Conservation (phyloP, 305 asterid species). For the Plantago rigida region DNA sequence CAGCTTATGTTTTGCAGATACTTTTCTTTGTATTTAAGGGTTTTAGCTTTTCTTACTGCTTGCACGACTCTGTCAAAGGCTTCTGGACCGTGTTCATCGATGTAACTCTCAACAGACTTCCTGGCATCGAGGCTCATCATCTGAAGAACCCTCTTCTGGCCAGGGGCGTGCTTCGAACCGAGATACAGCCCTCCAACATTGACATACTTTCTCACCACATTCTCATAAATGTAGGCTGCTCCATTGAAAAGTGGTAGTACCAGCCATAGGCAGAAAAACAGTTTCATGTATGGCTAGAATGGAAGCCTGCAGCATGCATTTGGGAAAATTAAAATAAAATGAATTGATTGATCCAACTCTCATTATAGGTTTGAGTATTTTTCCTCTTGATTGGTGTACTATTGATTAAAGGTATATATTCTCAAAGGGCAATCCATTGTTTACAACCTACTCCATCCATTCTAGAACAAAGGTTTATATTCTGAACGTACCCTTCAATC, state of each 20-base stretch:
- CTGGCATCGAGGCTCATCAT: conserved; percentile 92
- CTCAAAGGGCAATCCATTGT: too few species aligned
- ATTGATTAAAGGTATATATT: too few species aligned
- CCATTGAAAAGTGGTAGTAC: conserved; percentile 52
- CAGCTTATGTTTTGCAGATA: neutral
- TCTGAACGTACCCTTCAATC: too few species aligned
- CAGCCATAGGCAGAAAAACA: conserved; percentile 63
- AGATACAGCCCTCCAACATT: conserved; percentile 45
- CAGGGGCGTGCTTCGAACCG: conserved; percentile 43
- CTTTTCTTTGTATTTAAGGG: neutral
- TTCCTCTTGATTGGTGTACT: too few species aligned
- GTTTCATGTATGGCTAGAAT: conserved; percentile 79
- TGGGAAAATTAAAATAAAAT: neutral
- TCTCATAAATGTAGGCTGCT: conserved; percentile 58
- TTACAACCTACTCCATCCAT: too few species aligned
- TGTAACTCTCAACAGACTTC: conserved; percentile 62
- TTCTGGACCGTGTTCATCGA: conserved; percentile 59
- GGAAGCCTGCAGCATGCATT: conserved; percentile 49
- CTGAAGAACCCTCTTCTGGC: conserved; percentile 59
- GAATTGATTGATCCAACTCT: too few species aligned
- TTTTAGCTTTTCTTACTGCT: conserved; percentile 38
- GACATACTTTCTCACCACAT: conserved; percentile 52
- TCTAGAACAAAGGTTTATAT: too few species aligned
- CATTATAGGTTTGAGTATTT: too few species aligned
- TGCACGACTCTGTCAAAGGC: conserved; percentile 66